Evolutionary conservation across 2,329 filamentous ascomycete genomes (phyloP), one percentile per base, ranked within the genome.

Genomic region (Sordariomycetes sp.): DNA sequence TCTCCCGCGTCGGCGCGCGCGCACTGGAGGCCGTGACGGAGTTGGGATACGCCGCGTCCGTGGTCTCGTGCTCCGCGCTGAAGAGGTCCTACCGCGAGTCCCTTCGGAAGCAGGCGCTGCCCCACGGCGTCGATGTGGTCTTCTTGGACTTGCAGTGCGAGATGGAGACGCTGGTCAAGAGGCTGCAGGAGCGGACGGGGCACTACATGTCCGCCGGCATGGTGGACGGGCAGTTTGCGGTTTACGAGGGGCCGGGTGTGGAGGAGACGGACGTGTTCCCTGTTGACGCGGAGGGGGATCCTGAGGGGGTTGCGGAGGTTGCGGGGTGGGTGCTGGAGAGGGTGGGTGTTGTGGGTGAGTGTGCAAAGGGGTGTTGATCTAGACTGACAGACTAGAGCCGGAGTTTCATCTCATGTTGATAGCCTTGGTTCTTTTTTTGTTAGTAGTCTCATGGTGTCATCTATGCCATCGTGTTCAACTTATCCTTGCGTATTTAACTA

Each of bases 11-110:
- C 7, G 62, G 61, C 2, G 45, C 57, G 7, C 62, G 62, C 3
- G 62, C 64, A 0, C 52, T 62, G 32, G 61, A 68, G 57, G 57
- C 64, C 34, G 54, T 66, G 45, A 57, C 62, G 32, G 65, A 68
- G 1, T 59, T 68, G 8, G 64, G 62, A 1, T 64, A 66, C 13
- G 57, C 62, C 13, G 58, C 61, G 5, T 67, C 68, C 0, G 58
- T 73, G 4, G 62, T 74, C 1, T 71, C 69, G 20, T 75, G 72
- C 61, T 74, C 72, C 10, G 70, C 70, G 1, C 62, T 74, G 52
- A 68, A 66, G 51, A 60, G 59, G 13, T 51, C 59, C 0, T 72
- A 73, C 56, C 65, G 72, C 2, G 64, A 69, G 20, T 59, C 62
- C 12, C 63, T 74, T 2, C 61, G 70, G 5, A 54, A 61, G 10